These are phyloP conservation scores for Maudiozyma bulderi DNA, from an alignment of 805 yeast genomes.

Conservation along the genomic window DNA sequence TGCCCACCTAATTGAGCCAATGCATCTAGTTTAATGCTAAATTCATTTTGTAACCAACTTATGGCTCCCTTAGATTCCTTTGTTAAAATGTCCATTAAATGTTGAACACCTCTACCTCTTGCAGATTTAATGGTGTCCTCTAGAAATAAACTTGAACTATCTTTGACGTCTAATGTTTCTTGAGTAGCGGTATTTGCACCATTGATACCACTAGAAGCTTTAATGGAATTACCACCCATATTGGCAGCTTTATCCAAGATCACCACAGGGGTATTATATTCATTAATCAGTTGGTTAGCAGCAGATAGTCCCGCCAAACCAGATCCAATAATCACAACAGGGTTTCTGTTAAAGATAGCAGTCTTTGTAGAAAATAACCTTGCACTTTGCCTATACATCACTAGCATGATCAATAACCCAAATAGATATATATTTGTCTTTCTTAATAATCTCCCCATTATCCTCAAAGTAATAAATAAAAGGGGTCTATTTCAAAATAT, in stretches of 20 bases:
- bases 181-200: slow-evolving; percentile 65
- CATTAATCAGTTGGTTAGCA: slow-evolving; percentile 30
- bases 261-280: slow-evolving; percentile 34
- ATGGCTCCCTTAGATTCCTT: slow-evolving; percentile 57
- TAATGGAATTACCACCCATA: slow-evolving; percentile 51
- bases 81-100: slow-evolving; percentile 49
- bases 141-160: slow-evolving; percentile 50
- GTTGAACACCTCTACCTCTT: slow-evolving; percentile 47
- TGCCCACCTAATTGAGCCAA: slow-evolving; percentile 78
- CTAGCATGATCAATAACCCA: background rate
- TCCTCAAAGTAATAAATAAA: background rate
- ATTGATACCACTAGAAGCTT: slow-evolving; percentile 56
- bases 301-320: slow-evolving; percentile 50
- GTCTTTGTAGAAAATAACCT: background rate
- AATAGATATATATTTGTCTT: background rate
- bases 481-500: background rate
- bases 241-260: slow-evolving; percentile 41
- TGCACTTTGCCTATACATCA: background rate
- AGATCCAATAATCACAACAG: slow-evolving; percentile 43
- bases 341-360: slow-evolving; percentile 5
- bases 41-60: slow-evolving; percentile 60
- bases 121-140: slow-evolving; percentile 64
- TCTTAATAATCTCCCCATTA: background rate
- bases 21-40: slow-evolving; percentile 53
- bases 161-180: slow-evolving; percentile 38